phyloP scores from a whole-genome alignment of 352 stramenopile genomes.

The Globisporangium orthogonon region DNA sequence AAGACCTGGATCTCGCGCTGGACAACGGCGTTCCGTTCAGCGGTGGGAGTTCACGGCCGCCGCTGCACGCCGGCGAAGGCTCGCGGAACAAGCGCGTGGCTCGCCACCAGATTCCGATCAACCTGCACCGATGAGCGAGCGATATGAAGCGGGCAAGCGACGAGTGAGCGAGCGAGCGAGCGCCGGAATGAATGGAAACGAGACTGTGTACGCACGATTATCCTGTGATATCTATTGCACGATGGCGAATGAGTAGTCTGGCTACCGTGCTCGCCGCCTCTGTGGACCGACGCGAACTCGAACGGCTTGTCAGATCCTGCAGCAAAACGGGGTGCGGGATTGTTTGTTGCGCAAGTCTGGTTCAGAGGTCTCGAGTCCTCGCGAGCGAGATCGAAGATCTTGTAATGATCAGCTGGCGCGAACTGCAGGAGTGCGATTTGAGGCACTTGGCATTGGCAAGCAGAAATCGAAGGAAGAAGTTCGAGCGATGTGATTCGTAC shows the following conservation, averaged over 20 bases:
- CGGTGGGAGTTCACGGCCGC: slow-evolving; percentile 14
- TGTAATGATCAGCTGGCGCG: not conserved
- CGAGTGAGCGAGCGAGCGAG: too few species aligned
- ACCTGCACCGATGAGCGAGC: slow-evolving; percentile 24
- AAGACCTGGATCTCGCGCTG: slow-evolving; percentile 16
- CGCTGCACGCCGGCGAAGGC: slow-evolving; percentile 43
- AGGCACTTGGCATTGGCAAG: not conserved
- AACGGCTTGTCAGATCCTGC: not conserved
- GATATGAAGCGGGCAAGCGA: not conserved
- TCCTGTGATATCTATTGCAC: too few species aligned
- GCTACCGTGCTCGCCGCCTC: not conserved
- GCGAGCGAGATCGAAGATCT: not conserved
- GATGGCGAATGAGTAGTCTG: not conserved
- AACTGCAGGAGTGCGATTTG: not conserved
- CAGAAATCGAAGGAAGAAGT: not conserved
- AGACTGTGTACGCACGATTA: too few species aligned
- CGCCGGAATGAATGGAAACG: too few species aligned
- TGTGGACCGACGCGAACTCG: not conserved
- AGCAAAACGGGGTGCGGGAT: not conserved
- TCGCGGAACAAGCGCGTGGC: slow-evolving; percentile 75
- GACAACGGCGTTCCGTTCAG: slow-evolving; percentile 7
- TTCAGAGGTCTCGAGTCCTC: not conserved
- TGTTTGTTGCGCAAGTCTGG: not conserved
- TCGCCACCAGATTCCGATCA: slow-evolving; percentile 58
- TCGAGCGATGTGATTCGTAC: not conserved